Evolutionary conservation across 345 rosid species (phyloP).

Genomic region (Hibiscus syriacus): DNA sequence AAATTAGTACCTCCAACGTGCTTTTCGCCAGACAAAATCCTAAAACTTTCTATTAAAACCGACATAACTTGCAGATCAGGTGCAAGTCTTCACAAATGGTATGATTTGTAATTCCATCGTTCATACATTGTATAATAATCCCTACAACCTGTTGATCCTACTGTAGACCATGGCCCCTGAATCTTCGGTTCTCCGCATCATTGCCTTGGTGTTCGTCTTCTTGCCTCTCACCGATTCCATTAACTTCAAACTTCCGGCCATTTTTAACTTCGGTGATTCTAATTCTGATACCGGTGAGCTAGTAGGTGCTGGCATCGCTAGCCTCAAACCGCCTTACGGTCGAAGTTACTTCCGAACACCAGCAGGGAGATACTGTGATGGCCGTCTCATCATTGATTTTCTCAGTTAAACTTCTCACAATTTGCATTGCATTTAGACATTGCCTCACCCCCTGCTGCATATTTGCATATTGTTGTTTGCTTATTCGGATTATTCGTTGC

Average conservation of each 20-base stretch:
- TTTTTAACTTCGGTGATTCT: conserved; percentile 90
- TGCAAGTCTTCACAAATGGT: not conserved
- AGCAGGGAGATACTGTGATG: conserved; percentile 81
- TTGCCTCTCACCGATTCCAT: conserved; percentile 33
- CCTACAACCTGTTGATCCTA: not conserved
- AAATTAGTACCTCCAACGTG: not conserved
- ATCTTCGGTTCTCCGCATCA: conserved; percentile 19
- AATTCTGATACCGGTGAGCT: conserved; percentile 87
- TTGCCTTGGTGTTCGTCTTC: conserved; percentile 24
- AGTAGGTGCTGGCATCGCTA: conserved; percentile 57
- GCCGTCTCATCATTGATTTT: conserved; percentile 73
- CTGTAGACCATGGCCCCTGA: conserved; percentile 28
- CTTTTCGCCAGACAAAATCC: no score
- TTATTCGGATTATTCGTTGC: conserved; percentile 7
- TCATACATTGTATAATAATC: not conserved
- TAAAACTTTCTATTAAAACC: not conserved
- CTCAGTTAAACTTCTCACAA: conserved; percentile 38
- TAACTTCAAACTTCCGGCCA: conserved; percentile 48
- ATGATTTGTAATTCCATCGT: not conserved
- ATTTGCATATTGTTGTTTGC: not conserved
- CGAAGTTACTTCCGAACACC: conserved; percentile 50
- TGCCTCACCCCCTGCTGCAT: not conserved
- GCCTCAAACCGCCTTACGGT: conserved; percentile 58
- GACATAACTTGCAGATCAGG: no score
- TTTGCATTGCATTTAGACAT: not conserved